Evolutionary conservation across 768 basidiomycete species (phyloP), one percentile per base, ranked within the genome.

Genomic region (Kwoniella botswanensis): DNA sequence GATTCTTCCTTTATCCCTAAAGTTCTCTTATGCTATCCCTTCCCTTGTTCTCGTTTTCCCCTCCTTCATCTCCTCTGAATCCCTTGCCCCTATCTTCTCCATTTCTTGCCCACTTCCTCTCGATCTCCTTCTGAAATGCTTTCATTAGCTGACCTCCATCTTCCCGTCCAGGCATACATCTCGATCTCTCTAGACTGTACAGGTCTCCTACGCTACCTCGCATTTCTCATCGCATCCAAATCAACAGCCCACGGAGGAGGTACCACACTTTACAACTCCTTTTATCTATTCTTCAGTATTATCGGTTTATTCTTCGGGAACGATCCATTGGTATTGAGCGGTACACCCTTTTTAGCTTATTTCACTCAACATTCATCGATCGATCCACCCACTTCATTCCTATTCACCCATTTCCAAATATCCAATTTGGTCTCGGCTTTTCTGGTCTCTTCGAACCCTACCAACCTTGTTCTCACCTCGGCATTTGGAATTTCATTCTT

Each of bases 301-400:
- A 86, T 90, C 70, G 94, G 93, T 53, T 86, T 91, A 55, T 75
- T 94, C 1, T 86, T 97, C n/a, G 95, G 94, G 6, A 97, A 97
- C 78, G 93, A 98, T 83, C 95, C 95, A 0, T 88, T 98, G 80
- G 92, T 97, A 68, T 87, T 98, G 59, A 93, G 91, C 13, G 94
- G 94, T 1, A 96, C 94, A 0, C 90, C 90, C 0, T 97, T 98
- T 82, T 84, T 97, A 42, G 91, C 90, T 6, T 97, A 97, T 77
- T 93, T 93, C 76, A 95, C 94, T 0, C 82, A 88, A 42, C 90
- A 90, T 11, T 87, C 90, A 1, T 86, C 77, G 4, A 84, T 86
- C 68, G 64, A 72, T 17, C 83, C 82, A 3, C 84, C 86, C 0
- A 78, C 80, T 0, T 83, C 85, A 0, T 87, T 84, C 83, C 78